Base-by-base conservation (phyloP, 2,329 filamentous ascomycete species). In the Aspergillus fumigatus region DNA sequence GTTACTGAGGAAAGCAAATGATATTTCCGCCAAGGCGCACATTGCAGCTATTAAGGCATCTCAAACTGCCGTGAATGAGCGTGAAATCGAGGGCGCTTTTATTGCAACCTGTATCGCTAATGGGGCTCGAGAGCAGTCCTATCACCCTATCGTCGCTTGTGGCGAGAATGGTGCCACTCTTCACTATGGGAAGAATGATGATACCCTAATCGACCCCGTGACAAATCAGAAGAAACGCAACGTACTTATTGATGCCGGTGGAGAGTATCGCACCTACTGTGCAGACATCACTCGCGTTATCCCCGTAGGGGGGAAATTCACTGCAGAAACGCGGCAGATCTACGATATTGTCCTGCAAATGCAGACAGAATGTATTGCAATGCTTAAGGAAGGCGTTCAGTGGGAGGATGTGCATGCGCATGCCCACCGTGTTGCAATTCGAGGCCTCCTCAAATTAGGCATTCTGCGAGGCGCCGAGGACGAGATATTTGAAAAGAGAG, bases 201-300 rank as follows among this genome's bases (percentile, higher is more conserved):
- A 88, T 65, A 75, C 85, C 1, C 82, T 97, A 19, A 76, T 77
- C 2, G 85, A 87, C 26, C 57, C 64, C 2, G 52, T 27, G 3
- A 74, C 73, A 2, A 66, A 73, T 35, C 56, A 67, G 54, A 71
- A 68, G 29, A 83, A 87, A 56, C 85, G 92, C 67, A 81, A 92
- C 29, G 77, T 97, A 32, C 86, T 95, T 21, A 79, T 99, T 4
- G 93, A 99, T 70, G 92, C 93, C 1, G 92, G 91, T 2, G 88
- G 87, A 62, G 93, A 97, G 73, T 96, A 86, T 75, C 77, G 86
- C 50, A 87, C 88, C 64, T 97, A 99, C 71, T 91, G 91, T 29
- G 89, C 88, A 56, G 93, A 97, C 72, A 86, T 97, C 27, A 97
- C 94, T 0, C 85, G 93, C 40, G 94, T 92, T 0, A 85, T 97